A percentile compares a stretch with the other conserved stretches of the same genome.
Evolutionary conservation across 164 flowering plant genomes (phyloP).

Genomic region (Sextonia rubra): DNA sequence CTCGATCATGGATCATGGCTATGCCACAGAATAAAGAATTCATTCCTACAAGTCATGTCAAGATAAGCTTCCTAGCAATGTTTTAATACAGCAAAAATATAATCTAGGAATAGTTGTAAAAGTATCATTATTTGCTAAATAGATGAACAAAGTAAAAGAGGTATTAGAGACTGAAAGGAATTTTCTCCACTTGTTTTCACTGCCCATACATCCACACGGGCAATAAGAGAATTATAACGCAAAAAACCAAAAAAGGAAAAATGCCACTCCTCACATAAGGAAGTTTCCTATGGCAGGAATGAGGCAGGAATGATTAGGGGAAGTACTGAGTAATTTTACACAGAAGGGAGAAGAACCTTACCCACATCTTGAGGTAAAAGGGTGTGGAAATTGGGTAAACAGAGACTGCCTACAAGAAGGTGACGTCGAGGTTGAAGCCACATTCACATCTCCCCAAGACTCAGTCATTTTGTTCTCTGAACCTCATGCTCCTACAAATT

Average conservation of each 20-base stretch:
- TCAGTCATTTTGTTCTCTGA: conserved; percentile 17
- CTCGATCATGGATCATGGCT: too few species aligned
- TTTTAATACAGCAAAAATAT: background rate
- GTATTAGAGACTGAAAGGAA: background rate
- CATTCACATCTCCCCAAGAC: conserved; percentile 20
- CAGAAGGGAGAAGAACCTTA: conserved; percentile 3
- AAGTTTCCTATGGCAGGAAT: background rate
- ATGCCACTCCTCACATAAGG: background rate
- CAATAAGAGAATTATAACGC: background rate
- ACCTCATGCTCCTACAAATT: conserved; percentile 18
- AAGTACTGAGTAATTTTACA: background rate
- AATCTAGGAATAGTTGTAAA: background rate
- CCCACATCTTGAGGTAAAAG: conserved; percentile 16
- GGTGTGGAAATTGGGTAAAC: conserved; percentile 10
- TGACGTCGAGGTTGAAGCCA: conserved; percentile 12
- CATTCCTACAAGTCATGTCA: too few species aligned
- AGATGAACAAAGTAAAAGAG: background rate
- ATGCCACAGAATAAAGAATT: too few species aligned
- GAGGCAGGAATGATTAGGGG: background rate
- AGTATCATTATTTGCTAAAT: background rate
- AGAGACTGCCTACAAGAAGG: conserved; percentile 9
- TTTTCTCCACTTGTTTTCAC: background rate
- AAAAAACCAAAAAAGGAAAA: background rate
- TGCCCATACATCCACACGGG: too few species aligned
- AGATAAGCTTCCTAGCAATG: too few species aligned